Conservation (phyloP, 2,329 filamentous ascomycete genomes). For the Colletotrichum musae region DNA sequence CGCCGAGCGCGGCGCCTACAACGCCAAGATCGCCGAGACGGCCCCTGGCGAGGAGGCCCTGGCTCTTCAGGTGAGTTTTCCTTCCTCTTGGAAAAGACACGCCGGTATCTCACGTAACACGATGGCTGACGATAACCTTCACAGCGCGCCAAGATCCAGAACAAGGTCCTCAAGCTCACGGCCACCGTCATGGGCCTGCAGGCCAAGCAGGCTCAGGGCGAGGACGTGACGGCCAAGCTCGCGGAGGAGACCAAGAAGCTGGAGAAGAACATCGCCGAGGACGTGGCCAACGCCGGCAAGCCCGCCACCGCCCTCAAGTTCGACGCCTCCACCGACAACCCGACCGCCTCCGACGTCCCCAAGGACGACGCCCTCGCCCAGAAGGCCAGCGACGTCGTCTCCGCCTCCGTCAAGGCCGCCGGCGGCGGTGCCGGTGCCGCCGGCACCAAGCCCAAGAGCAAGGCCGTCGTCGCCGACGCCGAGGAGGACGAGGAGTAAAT, state of each 20-base stretch:
- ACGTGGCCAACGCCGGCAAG: conserved; percentile 62
- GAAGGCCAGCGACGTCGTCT: conserved; percentile 27
- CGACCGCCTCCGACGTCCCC: conserved; percentile 29
- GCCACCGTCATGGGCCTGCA: conserved; percentile 65
- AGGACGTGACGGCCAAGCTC: conserved; percentile 60
- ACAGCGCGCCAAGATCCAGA: conserved; percentile 70
- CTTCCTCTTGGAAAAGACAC: background rate
- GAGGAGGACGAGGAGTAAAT: conserved; percentile 46
- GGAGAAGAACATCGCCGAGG: conserved; percentile 65
- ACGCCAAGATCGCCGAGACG: conserved; percentile 63
- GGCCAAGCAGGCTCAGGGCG: conserved; percentile 65
- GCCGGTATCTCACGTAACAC: background rate
- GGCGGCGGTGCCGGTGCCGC: background rate
- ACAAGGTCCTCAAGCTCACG: conserved; percentile 72
- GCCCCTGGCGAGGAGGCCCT: conserved; percentile 60
- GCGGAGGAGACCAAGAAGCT: conserved; percentile 65
- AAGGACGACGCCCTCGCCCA: conserved; percentile 26
- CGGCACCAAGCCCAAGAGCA: conserved; percentile 3
- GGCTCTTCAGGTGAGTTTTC: conserved; percentile 59
- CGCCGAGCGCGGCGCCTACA: conserved; percentile 68
- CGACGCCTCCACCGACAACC: conserved; percentile 40
- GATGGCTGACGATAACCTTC: background rate
- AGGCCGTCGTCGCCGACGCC: conserved; percentile 45
- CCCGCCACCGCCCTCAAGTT: conserved; percentile 51
- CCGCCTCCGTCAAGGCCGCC: conserved; percentile 18